A percentile compares a stretch with the other conserved stretches of the same genome.
Evolutionary conservation across 306 rosid species (phyloP).

Genomic region (Prunus mume): DNA sequence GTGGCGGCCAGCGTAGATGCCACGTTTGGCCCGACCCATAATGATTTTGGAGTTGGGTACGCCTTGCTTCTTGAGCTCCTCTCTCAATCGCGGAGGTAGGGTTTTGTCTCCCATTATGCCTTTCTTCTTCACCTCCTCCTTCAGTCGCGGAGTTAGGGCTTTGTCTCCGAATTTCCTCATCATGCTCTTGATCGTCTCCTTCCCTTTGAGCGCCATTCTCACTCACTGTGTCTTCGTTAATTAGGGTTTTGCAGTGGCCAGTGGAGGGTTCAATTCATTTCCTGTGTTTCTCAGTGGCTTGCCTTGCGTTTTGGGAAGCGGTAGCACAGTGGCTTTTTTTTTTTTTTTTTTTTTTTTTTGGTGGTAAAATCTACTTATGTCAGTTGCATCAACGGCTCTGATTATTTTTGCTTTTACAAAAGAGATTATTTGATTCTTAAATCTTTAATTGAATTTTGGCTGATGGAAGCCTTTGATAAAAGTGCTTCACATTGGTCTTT

Average conservation of each 20-base stretch:
- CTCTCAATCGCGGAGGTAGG: conserved; percentile 56
- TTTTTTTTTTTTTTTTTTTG: too few species aligned
- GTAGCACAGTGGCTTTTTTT: not conserved
- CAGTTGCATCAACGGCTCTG: not conserved
- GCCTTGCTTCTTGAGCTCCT: conserved; percentile 53
- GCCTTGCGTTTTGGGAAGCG: conserved; percentile 1
- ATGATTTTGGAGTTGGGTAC: conserved; percentile 68
- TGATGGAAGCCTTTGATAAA: not conserved
- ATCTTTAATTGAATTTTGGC: not conserved
- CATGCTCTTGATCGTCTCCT: conserved; percentile 77
- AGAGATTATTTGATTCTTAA: not conserved
- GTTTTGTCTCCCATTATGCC: conserved; percentile 54
- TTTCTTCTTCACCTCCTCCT: conserved; percentile 53
- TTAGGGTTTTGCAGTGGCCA: conserved; percentile 1
- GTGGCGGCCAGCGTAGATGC: conserved; percentile 82
- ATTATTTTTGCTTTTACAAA: not conserved
- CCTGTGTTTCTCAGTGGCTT: not conserved
- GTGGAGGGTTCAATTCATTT: not conserved
- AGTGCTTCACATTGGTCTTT: too few species aligned
- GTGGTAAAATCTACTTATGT: not conserved
- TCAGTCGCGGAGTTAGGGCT: conserved; percentile 50
- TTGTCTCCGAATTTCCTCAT: conserved; percentile 65
- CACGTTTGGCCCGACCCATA: conserved; percentile 88
- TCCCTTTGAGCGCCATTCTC: conserved; percentile 78
- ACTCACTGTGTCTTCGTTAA: not conserved